Evolutionary conservation across 2,329 filamentous ascomycete genomes (phyloP).

Genomic region (Neopestalotiopsis rosae): DNA sequence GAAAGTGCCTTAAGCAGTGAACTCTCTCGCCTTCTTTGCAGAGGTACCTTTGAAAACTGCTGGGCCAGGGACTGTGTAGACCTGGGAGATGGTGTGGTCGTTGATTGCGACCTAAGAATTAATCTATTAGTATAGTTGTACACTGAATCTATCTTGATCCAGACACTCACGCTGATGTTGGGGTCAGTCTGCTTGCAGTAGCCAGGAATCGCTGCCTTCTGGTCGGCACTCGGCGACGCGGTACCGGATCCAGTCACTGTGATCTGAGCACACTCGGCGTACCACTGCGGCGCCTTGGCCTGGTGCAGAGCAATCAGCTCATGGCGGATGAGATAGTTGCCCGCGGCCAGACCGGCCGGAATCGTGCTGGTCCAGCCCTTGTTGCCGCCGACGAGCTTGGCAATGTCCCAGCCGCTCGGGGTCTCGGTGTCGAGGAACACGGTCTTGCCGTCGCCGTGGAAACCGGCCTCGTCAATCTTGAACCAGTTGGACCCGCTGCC

Average conservation of each 20-base stretch:
- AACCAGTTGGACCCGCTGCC: conserved; percentile 61
- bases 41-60: conserved; percentile 5
- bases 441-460: conserved; percentile 49
- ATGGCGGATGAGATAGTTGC: conserved; percentile 62
- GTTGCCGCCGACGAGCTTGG: conserved; percentile 48
- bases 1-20: not conserved
- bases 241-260: conserved; percentile 54
- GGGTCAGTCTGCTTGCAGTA: conserved; percentile 52
- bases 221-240: conserved; percentile 44
- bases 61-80: conserved; percentile 2
- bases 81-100: conserved; percentile 11
- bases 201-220: conserved; percentile 49
- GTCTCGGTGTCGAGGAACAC: conserved; percentile 47
- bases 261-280: conserved; percentile 60
- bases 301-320: conserved; percentile 63
- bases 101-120: conserved; percentile 7
- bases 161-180: conserved; percentile 44
- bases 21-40: conserved; percentile 3
- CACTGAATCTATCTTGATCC: too few species aligned
- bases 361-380: conserved; percentile 56
- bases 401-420: conserved; percentile 53
- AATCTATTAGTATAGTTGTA: too few species aligned
- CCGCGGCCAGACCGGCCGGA: conserved; percentile 52
- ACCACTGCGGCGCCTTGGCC: conserved; percentile 39
- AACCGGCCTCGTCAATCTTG: conserved; percentile 62